These are phyloP conservation scores for Prototheca cutis DNA, from an alignment of 163 green algal genomes.

Conservation along the genomic window DNA sequence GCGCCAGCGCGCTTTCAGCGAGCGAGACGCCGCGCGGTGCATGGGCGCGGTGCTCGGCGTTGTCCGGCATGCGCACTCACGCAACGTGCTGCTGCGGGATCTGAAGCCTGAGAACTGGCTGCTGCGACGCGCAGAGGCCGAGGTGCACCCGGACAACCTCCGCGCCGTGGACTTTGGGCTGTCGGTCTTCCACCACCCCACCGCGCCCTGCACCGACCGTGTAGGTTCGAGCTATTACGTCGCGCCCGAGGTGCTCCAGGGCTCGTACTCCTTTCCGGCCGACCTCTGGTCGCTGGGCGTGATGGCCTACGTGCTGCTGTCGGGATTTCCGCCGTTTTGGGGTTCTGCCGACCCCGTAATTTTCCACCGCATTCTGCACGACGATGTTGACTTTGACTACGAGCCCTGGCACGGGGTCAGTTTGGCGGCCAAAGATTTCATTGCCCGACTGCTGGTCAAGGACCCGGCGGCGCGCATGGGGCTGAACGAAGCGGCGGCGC, in stretches of 20 bases:
- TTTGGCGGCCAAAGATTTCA: slow-evolving; percentile 21
- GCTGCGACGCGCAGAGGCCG: slow-evolving; percentile 9
- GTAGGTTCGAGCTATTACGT: slow-evolving; percentile 58
- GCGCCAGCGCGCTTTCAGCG: slow-evolving; percentile 13
- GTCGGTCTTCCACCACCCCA: slow-evolving; percentile 32
- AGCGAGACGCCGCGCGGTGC: slow-evolving; percentile 20
- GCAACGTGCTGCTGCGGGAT: slow-evolving; percentile 30
- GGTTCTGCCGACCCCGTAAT: slow-evolving; percentile 21
- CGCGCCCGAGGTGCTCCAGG: slow-evolving; percentile 45
- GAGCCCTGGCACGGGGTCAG: slow-evolving; percentile 23
- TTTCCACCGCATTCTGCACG: slow-evolving; percentile 20
- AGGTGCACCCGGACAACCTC: slow-evolving; percentile 10
- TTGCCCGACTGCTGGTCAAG: slow-evolving; percentile 19
- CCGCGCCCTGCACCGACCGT: slow-evolving; percentile 21
- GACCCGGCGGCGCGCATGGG: slow-evolving; percentile 18
- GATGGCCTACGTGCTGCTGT: slow-evolving; percentile 35
- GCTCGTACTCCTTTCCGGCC: slow-evolving; percentile 24
- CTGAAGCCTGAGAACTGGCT: slow-evolving; percentile 72
- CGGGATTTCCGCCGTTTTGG: slow-evolving; percentile 30
- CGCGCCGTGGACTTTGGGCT: slow-evolving; percentile 54
- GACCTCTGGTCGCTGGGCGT: slow-evolving; percentile 30
- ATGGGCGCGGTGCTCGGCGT: slow-evolving; percentile 12
- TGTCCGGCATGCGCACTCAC: slow-evolving; percentile 22
- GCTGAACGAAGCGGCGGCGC: slow-evolving; percentile 8
- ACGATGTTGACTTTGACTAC: slow-evolving; percentile 18